These are phyloP conservation scores for Erysiphe neolycopersici DNA, from an alignment of 2,329 filamentous ascomycete genomes.

Conservation along the genomic window DNA sequence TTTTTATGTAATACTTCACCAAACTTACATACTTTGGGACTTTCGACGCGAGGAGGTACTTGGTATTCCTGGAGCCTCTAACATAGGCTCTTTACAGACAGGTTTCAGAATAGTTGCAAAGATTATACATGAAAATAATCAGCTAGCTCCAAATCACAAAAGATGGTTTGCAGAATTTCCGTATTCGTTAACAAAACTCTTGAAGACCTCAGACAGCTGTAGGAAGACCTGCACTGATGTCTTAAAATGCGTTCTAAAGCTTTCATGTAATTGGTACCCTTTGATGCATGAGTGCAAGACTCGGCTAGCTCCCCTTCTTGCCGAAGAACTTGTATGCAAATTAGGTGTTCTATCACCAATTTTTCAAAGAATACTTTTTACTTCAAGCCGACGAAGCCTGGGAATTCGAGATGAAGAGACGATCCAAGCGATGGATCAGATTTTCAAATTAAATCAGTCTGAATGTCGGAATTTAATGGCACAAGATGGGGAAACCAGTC, in stretches of 20 bases:
- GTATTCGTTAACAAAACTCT: constrained; percentile 8
- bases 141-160: constrained; percentile 16
- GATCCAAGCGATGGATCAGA: constrained; percentile 13
- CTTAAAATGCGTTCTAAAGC: constrained; percentile 17
- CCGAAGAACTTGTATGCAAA: constrained; percentile 24
- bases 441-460: constrained; percentile 16
- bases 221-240: constrained; percentile 14
- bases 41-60: constrained; percentile 8
- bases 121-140: constrained; percentile 20
- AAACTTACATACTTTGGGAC: constrained; percentile 32
- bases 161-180: constrained; percentile 24
- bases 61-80: constrained; percentile 13
- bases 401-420: constrained; percentile 15
- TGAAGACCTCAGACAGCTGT: constrained; percentile 14
- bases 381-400: constrained; percentile 22
- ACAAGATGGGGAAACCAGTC: constrained; percentile 7
- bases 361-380: constrained; percentile 27
- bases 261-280: constrained; percentile 18
- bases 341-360: constrained; percentile 23
- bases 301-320: constrained; percentile 25
- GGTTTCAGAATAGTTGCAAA: constrained; percentile 16
- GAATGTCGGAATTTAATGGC: constrained; percentile 10
- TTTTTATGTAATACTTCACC: constrained; percentile 39
- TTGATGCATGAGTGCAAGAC: constrained; percentile 15
- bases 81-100: constrained; percentile 5